Base-by-base conservation (phyloP, 345 rosid genomes). In the Eucalyptus curtisii region DNA sequence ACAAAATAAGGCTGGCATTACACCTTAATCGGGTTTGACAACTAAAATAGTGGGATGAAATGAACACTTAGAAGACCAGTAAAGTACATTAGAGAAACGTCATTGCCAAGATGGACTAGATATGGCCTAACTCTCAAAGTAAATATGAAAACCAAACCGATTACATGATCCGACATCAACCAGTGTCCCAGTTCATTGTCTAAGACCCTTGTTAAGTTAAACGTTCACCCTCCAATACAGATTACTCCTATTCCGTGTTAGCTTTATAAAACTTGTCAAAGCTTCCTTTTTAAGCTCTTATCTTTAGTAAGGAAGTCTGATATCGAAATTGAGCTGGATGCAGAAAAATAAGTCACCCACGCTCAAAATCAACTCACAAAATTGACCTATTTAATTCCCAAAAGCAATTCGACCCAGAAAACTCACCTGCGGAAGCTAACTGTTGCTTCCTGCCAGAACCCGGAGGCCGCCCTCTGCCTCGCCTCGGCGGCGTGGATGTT, bases 401-500 rank as follows among this genome's bases (percentile, higher is more conserved):
- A 11, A 86, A 88, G 80, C 53, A 76, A 66, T 57, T 44, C 52
- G 13, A 55, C 30, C 45, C 68, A 81, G 88, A 85, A 91, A 42
- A 49, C 91, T 90, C 93, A 95, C 98, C 99, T 47, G 91, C 92
- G 55, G 98, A 94, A 94, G 94, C 91, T 66, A 92, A 88, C 79
- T 93, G 95, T 87, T 95, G 98, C 92, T 97, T 98, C 95, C 93
- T 94, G 85, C 99, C 97, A 33, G 94, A 94, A 68, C 99, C 99
- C 0, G 96, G 98, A 49, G 99, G 99, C 61, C 99, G 93, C 86
- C 99, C 99, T 91, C 99, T 94, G 33, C 98, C 98, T 64, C 99
- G 93, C 93, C 95, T 97, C 90, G 94, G 97, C 90, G 93, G 97
- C 47, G 94, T 89, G 10, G 98, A 89, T 30, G 82, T 33, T 66